A percentile compares a stretch with the other conserved stretches of the same genome.
phyloP scores from a whole-genome alignment of 139 green algal genomes.

The Trebouxia sp. region DNA sequence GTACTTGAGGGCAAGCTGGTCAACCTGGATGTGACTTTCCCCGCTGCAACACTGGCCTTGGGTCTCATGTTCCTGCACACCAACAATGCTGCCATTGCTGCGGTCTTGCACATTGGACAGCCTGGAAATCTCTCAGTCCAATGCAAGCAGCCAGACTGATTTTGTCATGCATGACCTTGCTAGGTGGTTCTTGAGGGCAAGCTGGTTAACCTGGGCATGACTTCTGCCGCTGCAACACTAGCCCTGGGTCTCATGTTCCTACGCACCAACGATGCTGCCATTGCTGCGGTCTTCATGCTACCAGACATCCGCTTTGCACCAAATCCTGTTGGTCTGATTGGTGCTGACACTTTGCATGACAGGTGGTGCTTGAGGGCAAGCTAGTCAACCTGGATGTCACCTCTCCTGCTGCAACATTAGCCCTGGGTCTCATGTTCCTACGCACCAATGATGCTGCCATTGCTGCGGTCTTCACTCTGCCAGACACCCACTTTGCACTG shows the following conservation, averaged over 20 bases:
- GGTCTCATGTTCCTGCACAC: slow-evolving; percentile 91
- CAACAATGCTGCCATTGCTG: slow-evolving; percentile 67
- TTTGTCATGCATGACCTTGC: background rate
- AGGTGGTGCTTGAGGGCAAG: slow-evolving; percentile 83
- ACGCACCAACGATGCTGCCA: slow-evolving; percentile 72
- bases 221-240: slow-evolving; percentile 81
- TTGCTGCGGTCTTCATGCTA: slow-evolving; percentile 64
- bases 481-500: slow-evolving; percentile 74
- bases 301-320: slow-evolving; percentile 64
- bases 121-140: too few relatives aligned
- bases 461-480: slow-evolving; percentile 66
- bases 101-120: too few relatives aligned
- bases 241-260: slow-evolving; percentile 93
- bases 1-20: slow-evolving; percentile 83
- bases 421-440: slow-evolving; percentile 92
- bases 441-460: slow-evolving; percentile 74
- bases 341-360: background rate
- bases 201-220: slow-evolving; percentile 78
- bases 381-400: slow-evolving; percentile 84
- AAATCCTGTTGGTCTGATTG: background rate
- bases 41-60: slow-evolving; percentile 87
- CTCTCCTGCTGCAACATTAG: slow-evolving; percentile 81
- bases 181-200: slow-evolving; percentile 13
- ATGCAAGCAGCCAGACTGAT: background rate
- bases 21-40: slow-evolving; percentile 84